Evolutionary conservation across 768 basidiomycete genomes (phyloP).

Genomic region (Mycena albidolilacea): DNA sequence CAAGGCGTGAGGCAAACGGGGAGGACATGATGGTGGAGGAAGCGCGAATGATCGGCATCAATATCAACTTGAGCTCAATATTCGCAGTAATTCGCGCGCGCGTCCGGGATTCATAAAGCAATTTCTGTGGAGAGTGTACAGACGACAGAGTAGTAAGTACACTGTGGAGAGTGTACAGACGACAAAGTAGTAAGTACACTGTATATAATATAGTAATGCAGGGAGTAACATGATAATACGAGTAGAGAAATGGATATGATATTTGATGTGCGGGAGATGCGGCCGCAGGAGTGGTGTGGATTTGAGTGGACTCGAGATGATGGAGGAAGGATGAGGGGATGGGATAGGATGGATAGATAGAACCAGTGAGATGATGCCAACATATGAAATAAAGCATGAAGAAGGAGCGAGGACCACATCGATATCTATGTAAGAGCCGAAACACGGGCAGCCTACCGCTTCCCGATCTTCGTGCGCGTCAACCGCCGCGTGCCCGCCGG

Average conservation of each 20-base stretch:
- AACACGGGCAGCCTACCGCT: slow-evolving; percentile 16
- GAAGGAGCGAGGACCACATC: background rate
- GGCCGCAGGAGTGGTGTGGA: background rate
- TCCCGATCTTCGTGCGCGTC: slow-evolving; percentile 26
- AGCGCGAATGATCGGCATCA: background rate
- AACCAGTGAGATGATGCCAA: slow-evolving; percentile 22
- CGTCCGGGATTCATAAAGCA: slow-evolving; percentile 3
- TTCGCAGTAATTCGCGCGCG: no score
- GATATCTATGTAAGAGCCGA: slow-evolving; percentile 1
- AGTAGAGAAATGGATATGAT: background rate
- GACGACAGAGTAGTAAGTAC: slow-evolving; percentile 34
- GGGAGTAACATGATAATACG: background rate
- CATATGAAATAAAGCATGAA: background rate
- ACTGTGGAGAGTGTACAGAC: slow-evolving; percentile 27
- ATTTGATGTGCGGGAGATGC: background rate
- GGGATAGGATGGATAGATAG: slow-evolving; percentile 5
- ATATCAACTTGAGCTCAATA: no score
- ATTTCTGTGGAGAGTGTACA: slow-evolving; percentile 28
- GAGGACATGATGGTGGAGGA: slow-evolving; percentile 1
- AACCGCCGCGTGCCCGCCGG: slow-evolving; percentile 29
- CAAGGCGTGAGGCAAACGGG: slow-evolving; percentile 9
- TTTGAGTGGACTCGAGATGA: background rate
- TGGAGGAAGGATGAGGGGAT: background rate
- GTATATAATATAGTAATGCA: slow-evolving; percentile 1
- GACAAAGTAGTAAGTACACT: slow-evolving; percentile 32